Evolutionary conservation across 2,329 filamentous ascomycete genomes (phyloP).

Genomic region (Sporothrix schenckii): DNA sequence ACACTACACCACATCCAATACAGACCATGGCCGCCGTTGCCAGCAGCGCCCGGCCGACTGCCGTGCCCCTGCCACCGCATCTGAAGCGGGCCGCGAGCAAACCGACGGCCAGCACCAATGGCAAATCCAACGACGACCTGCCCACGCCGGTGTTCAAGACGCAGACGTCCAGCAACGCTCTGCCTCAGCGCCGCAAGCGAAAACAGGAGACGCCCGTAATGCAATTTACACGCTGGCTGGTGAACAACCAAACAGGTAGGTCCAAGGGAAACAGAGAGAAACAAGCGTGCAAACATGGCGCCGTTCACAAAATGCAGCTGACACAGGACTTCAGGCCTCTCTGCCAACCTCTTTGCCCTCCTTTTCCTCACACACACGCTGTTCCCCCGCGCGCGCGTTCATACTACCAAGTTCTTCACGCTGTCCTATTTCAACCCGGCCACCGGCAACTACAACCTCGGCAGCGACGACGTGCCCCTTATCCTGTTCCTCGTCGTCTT

Average conservation of each 20-base stretch:
- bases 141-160: conserved; percentile 59
- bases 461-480: conserved; percentile 77
- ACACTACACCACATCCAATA: neutral
- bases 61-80: conserved; percentile 26
- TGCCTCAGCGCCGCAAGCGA: conserved; percentile 60
- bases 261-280: neutral
- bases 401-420: conserved; percentile 85
- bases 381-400: conserved; percentile 76
- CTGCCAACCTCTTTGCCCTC: conserved; percentile 81
- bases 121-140: conserved; percentile 49
- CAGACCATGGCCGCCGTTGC: conserved; percentile 28
- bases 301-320: neutral
- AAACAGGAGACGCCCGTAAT: conserved; percentile 65
- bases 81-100: conserved; percentile 2
- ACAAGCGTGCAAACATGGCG: neutral
- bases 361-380: conserved; percentile 79
- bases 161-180: conserved; percentile 57
- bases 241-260: conserved; percentile 80
- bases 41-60: conserved; percentile 22
- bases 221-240: conserved; percentile 68
- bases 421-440: conserved; percentile 78
- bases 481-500: conserved; percentile 78
- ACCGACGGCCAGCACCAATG: neutral
- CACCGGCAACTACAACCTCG: conserved; percentile 72
- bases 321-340: conserved; percentile 63